A percentile compares a stretch with the other conserved stretches of the same genome.
phyloP scores from a whole-genome alignment of 2,329 filamentous ascomycete species.

The Curvularia lunata region DNA sequence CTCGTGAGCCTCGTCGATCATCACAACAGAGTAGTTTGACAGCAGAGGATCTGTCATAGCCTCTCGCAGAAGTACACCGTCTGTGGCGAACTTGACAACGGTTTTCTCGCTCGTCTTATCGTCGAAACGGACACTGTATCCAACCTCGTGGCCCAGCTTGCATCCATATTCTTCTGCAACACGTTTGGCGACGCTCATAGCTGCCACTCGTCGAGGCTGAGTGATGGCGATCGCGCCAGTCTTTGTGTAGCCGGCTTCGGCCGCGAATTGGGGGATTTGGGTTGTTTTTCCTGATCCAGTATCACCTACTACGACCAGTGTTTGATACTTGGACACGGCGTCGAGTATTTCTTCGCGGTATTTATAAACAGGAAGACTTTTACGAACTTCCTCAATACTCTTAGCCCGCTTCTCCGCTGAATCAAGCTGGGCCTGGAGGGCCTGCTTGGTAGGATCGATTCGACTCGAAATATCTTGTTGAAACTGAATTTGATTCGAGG shows the following conservation, averaged over 20 bases:
- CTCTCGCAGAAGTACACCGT: conserved; percentile 92
- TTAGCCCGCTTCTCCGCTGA: conserved; percentile 87
- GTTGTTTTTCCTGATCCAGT: conserved; percentile 97
- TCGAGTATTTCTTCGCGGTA: conserved; percentile 84
- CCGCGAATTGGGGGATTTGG: conserved; percentile 89
- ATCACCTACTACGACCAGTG: conserved; percentile 91
- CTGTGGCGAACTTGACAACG: conserved; percentile 93
- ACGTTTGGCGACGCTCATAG: conserved; percentile 96
- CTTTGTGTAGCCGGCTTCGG: conserved; percentile 67
- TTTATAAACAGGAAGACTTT: conserved; percentile 75
- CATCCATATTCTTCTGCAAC: conserved; percentile 91
- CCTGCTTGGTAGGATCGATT: conserved; percentile 80
- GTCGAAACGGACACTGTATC: conserved; percentile 94
- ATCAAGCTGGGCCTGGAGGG: conserved; percentile 80
- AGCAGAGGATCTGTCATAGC: conserved; percentile 89
- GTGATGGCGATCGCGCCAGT: conserved; percentile 86
- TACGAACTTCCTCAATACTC: conserved; percentile 89
- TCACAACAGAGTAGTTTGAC: conserved; percentile 81
- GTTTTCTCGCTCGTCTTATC: conserved; percentile 87
- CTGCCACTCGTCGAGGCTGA: conserved; percentile 91
- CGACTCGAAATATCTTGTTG: conserved; percentile 69
- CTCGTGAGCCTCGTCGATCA: conserved; percentile 98
- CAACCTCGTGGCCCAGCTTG: conserved; percentile 87
- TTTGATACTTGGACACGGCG: conserved; percentile 85
- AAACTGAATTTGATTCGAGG: conserved; percentile 80